Percentiles rank a stretch among this genome's conserved stretches.
phyloP scores from a whole-genome alignment of 257 asterid species.

The Nicotiana knightiana region DNA sequence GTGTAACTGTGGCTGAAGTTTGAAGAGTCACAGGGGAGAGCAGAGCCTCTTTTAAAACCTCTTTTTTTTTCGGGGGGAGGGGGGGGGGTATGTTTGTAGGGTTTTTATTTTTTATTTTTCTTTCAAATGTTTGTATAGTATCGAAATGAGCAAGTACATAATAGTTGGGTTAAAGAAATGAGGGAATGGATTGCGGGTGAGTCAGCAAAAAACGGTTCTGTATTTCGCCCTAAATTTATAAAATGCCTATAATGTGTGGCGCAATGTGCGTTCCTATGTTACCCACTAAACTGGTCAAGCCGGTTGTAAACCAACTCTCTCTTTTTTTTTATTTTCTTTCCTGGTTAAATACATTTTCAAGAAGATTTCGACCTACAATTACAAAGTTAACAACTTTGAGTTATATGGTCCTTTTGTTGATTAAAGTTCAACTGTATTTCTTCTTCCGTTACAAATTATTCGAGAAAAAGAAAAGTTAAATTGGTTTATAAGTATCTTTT shows the following conservation, averaged over 20 bases:
- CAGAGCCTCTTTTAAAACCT: not conserved
- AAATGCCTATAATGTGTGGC: constrained; percentile 15
- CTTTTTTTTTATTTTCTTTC: too few relatives aligned
- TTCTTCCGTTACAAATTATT: not conserved
- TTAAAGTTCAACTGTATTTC: not conserved
- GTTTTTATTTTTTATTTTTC: not conserved
- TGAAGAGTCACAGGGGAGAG: not conserved
- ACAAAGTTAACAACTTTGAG: not conserved
- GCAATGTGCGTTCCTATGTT: constrained; percentile 23
- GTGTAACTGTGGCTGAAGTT: not conserved
- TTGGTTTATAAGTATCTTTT: too few relatives aligned
- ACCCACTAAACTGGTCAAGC: constrained; percentile 16
- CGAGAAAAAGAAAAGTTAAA: not conserved
- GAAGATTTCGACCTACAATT: not conserved
- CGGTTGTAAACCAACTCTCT: not conserved
- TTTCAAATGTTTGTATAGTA: not conserved
- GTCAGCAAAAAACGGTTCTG: not conserved
- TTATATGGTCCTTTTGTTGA: not conserved
- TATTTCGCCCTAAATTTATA: not conserved
- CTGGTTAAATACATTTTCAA: not conserved
- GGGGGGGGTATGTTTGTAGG: not conserved
- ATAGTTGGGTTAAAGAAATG: not conserved
- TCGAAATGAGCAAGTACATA: not conserved
- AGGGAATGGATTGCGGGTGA: not conserved
- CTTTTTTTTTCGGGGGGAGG: not conserved